Evolutionary conservation across 257 asterid species (phyloP).

Genomic region (Plectranthus barbatus): DNA sequence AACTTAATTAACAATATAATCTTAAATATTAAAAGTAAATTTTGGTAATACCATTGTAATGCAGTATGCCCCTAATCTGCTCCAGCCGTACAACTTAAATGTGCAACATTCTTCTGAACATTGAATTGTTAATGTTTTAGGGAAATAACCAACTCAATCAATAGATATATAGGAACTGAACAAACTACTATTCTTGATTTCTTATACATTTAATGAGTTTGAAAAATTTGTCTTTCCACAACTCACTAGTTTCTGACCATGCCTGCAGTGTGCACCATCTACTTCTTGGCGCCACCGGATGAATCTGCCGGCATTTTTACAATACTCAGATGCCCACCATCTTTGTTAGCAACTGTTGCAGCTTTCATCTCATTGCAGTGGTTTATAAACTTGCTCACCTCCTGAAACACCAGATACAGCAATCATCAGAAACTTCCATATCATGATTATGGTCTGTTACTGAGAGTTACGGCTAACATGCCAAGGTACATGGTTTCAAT

Average conservation of each 20-base stretch:
- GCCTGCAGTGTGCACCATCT: background rate
- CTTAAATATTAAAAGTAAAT: too few species aligned
- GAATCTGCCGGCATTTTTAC: conserved; percentile 44
- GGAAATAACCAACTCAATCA: background rate
- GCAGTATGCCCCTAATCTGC: too few species aligned
- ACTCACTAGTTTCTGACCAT: background rate
- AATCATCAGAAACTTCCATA: background rate
- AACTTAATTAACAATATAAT: too few species aligned
- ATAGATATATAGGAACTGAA: background rate
- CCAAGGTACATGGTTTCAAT: background rate
- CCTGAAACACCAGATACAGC: conserved; percentile 16
- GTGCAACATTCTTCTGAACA: too few species aligned
- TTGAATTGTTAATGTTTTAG: too few species aligned
- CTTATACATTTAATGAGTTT: background rate
- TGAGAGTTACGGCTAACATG: background rate
- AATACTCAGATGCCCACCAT: conserved; percentile 76
- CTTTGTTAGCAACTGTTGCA: conserved; percentile 74
- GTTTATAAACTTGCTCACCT: conserved; percentile 43
- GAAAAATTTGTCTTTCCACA: conserved; percentile 9
- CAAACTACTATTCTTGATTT: background rate
- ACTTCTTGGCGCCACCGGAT: conserved; percentile 47
- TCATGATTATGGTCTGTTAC: background rate
- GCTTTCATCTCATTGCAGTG: conserved; percentile 55
- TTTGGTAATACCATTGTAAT: too few species aligned
- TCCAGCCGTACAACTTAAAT: too few species aligned